Percentiles rank a stretch among this genome's conserved stretches.
Conservation (phyloP, 768 basidiomycete species). For the Suillus ampliporus region DNA sequence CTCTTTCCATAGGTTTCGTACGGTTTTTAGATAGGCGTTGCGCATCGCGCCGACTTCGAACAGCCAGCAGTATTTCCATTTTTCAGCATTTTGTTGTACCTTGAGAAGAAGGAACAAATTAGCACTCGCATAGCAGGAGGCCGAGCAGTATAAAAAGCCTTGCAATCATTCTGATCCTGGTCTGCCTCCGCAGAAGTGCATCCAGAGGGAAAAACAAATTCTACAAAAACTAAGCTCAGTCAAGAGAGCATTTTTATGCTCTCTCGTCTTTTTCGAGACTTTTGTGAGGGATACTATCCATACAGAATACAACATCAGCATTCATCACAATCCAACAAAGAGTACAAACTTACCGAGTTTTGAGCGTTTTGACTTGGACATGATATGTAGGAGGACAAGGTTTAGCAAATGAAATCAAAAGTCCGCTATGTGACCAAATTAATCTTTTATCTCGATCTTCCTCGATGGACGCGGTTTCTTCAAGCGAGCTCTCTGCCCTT, state of each 20-base stretch:
- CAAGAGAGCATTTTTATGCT: slow-evolving; percentile 86
- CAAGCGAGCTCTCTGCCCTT: slow-evolving; percentile 67
- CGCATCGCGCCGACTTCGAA: slow-evolving; percentile 97
- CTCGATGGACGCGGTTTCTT: slow-evolving; percentile 42
- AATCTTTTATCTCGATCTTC: slow-evolving; percentile 34
- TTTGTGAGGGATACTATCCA: slow-evolving; percentile 87
- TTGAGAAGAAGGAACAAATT: slow-evolving; percentile 39
- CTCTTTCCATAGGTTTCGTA: slow-evolving; percentile 94
- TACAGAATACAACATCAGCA: slow-evolving; percentile 19
- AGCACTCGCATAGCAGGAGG: slow-evolving; percentile 9
- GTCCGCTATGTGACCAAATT: slow-evolving; percentile 52
- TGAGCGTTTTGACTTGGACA: slow-evolving; percentile 90
- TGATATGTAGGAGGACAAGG: slow-evolving; percentile 38
- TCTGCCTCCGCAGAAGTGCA: no score
- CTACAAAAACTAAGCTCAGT: slow-evolving; percentile 66
- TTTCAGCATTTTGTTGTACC: slow-evolving; percentile 84
- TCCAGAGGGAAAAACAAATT: no score
- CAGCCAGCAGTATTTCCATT: slow-evolving; percentile 95
- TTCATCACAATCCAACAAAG: slow-evolving; percentile 11
- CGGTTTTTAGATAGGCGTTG: slow-evolving; percentile 92
- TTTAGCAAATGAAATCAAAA: slow-evolving; percentile 43
- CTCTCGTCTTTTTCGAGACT: slow-evolving; percentile 91
- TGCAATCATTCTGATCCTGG: no score
- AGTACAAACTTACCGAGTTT: slow-evolving; percentile 72
- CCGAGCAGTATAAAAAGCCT: no score